These are phyloP conservation scores for Withania somnifera DNA, from an alignment of 305 asterid species.

Conservation along the genomic window DNA sequence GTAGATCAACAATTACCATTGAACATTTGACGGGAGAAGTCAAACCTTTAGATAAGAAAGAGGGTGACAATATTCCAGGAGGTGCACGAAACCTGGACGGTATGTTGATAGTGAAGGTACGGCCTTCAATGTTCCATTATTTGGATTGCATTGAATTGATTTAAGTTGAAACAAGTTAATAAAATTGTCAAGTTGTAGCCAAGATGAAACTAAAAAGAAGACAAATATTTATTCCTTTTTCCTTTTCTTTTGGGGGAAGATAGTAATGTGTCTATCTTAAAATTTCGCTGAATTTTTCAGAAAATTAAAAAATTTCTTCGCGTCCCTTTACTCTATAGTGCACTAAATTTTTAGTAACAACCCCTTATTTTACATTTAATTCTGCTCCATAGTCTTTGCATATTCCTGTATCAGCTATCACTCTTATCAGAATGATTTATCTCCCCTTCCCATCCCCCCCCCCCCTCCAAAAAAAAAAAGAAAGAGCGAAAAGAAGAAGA, in stretches of 20 bases:
- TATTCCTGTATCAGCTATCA: neutral
- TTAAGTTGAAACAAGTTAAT: neutral
- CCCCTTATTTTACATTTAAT: neutral
- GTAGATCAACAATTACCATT: conserved; percentile 86
- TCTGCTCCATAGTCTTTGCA: neutral
- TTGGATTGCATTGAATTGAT: neutral
- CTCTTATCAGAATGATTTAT: neutral
- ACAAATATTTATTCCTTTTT: neutral
- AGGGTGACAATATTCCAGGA: conserved; percentile 93
- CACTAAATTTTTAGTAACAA: neutral
- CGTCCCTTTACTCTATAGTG: neutral
- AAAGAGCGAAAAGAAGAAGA: neutral
- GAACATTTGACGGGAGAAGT: conserved; percentile 99
- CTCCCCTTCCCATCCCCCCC: too few species aligned
- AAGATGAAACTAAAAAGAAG: neutral
- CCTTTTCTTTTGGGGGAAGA: neutral
- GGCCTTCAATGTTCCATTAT: neutral
- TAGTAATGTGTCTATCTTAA: neutral
- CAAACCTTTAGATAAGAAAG: conserved; percentile 65
- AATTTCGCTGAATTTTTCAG: neutral
- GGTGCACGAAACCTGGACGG: conserved; percentile 98
- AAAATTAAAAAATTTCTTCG: neutral
- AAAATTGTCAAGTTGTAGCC: neutral
- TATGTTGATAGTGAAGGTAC: conserved; percentile 91
- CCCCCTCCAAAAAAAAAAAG: neutral